Evolutionary conservation across 1,139 yeast species (phyloP).

Genomic region (Debaryomyces subglobosus): DNA sequence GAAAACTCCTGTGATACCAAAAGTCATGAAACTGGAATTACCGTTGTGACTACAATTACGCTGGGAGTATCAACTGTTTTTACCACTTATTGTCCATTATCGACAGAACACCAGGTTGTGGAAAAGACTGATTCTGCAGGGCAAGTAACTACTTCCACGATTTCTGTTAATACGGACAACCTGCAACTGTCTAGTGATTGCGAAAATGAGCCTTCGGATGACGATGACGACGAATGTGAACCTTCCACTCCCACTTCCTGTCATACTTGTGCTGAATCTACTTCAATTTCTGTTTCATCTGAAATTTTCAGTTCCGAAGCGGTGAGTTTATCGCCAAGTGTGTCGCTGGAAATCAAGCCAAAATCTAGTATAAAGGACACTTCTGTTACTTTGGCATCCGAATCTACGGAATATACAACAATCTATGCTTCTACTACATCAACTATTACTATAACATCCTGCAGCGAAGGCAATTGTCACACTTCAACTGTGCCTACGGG

Average conservation of each 20-base stretch:
- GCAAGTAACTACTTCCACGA: neutral
- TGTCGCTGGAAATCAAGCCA: no score
- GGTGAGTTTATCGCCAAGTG: no score
- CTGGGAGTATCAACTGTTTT: slow-evolving; percentile 21
- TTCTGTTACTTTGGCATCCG: neutral
- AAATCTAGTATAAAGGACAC: neutral
- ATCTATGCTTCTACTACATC: neutral
- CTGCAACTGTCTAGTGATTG: neutral
- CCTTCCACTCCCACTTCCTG: neutral
- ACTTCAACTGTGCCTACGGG: slow-evolving; percentile 31
- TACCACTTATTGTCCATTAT: slow-evolving; percentile 29
- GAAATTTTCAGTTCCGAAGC: neutral
- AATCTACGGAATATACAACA: slow-evolving; percentile 2
- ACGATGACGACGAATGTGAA: neutral
- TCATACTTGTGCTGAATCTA: neutral
- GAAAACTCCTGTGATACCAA: slow-evolving; percentile 19
- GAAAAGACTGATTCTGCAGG: neutral
- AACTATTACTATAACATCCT: slow-evolving; percentile 22
- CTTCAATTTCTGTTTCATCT: neutral
- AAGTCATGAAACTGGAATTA: slow-evolving; percentile 31
- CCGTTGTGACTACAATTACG: slow-evolving; percentile 14
- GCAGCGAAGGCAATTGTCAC: slow-evolving; percentile 9
- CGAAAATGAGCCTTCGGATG: neutral
- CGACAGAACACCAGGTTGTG: slow-evolving; percentile 7
- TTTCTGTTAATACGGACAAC: neutral